Conservation (phyloP, 1,284 basidiomycete species). For the Kwoniella shivajii region DNA sequence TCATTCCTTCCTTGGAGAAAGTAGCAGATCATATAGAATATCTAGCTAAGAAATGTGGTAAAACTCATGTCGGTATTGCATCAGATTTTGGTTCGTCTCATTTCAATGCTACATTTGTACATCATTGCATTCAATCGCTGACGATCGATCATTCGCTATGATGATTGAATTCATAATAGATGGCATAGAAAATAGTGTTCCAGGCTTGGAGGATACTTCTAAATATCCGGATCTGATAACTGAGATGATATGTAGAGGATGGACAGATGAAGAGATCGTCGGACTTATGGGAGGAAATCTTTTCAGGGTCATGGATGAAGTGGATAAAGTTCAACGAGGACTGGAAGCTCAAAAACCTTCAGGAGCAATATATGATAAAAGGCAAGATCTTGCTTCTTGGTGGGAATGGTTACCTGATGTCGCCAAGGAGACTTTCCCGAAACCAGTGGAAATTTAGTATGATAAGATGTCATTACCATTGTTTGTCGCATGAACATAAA, state of each 20-base stretch:
- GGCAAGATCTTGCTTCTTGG: slow-evolving; percentile 42
- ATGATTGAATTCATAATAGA: slow-evolving; percentile 57
- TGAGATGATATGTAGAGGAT: slow-evolving; percentile 74
- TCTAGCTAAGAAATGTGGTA: slow-evolving; percentile 68
- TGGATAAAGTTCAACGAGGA: slow-evolving; percentile 61
- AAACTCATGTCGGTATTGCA: slow-evolving; percentile 61
- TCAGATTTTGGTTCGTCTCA: slow-evolving; percentile 27
- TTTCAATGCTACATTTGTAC: not conserved
- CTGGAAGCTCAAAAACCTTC: slow-evolving; percentile 55
- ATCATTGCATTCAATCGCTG: not conserved
- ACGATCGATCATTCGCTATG: slow-evolving; percentile 53
- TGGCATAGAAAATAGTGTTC: slow-evolving; percentile 61
- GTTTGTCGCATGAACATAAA: too few species aligned
- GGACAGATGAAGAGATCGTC: slow-evolving; percentile 73
- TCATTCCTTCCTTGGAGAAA: slow-evolving; percentile 56
- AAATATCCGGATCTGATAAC: slow-evolving; percentile 60
- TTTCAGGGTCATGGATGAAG: slow-evolving; percentile 70
- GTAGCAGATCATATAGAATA: slow-evolving; percentile 82
- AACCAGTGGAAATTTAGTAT: not conserved
- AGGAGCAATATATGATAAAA: slow-evolving; percentile 42
- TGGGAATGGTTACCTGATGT: not conserved
- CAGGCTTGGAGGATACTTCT: slow-evolving; percentile 63
- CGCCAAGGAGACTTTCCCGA: not conserved
- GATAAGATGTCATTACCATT: too few species aligned
- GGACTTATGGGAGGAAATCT: slow-evolving; percentile 77